Evolutionary conservation across 1,284 basidiomycete genomes (phyloP).

Genomic region (Hymenochaete sp.): DNA sequence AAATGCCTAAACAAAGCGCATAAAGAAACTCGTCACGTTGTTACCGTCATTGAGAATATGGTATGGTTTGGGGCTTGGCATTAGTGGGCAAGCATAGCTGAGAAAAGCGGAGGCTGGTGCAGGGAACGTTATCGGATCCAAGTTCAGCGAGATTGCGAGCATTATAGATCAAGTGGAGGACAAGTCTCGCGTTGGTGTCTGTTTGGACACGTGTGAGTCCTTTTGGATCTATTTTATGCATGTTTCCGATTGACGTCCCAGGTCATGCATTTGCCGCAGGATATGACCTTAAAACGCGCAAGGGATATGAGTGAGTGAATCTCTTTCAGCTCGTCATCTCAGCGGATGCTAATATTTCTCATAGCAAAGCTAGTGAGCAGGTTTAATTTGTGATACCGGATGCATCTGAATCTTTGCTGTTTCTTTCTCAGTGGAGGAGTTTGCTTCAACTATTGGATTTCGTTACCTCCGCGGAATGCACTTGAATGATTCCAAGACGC

Average conservation of each 20-base stretch:
- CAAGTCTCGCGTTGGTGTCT: constrained; percentile 71
- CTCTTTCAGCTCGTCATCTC: constrained; percentile 15
- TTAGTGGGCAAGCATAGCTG: not conserved
- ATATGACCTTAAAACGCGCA: constrained; percentile 68
- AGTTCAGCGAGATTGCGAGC: constrained; percentile 56
- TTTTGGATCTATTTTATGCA: constrained; percentile 1
- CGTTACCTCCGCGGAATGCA: constrained; percentile 75
- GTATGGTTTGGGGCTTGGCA: constrained; percentile 29
- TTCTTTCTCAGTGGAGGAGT: constrained; percentile 40
- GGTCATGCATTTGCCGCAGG: constrained; percentile 80
- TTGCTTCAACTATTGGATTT: constrained; percentile 62
- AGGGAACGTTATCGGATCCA: constrained; percentile 71
- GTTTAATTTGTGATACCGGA: not conserved
- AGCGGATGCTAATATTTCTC: not conserved
- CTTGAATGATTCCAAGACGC: constrained; percentile 74
- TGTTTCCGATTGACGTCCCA: no score
- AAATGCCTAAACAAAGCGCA: constrained; percentile 73
- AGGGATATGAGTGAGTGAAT: constrained; percentile 52
- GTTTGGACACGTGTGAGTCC: constrained; percentile 73
- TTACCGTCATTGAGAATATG: constrained; percentile 81
- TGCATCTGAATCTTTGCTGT: no score
- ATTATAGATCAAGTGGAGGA: constrained; percentile 72
- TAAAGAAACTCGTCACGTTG: constrained; percentile 52
- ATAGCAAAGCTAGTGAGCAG: not conserved
- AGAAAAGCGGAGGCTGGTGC: constrained; percentile 52